Base-by-base conservation (phyloP, 345 rosid genomes). In the Bruguiera gymnorhiza region DNA sequence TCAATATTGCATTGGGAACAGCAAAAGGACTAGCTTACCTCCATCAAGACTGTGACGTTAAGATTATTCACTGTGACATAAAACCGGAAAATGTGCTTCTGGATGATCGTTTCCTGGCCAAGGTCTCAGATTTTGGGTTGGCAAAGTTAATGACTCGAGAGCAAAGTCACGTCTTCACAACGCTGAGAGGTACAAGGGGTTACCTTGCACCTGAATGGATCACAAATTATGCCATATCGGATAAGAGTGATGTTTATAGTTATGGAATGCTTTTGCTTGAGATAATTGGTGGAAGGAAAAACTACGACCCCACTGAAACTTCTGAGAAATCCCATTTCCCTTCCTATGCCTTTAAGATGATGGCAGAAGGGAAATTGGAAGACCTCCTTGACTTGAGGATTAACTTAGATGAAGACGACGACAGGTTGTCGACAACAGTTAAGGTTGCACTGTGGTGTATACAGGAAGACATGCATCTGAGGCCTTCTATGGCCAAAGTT, bases 161-260 rank as follows among this genome's bases (percentile, higher is more conserved):
- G 80, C 96, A 94, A 71, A 94, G 96, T 84, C 90, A 88, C 51
- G 96, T 94, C 2, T 89, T 91, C 84, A 91, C 96, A 2, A 94
- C 98, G 3, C 73, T 94, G 69, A 81, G 96, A 6, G 97, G 98
- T 71, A 94, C 98, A 19, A 80, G 98, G 55, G 98, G 98, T 18
- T 94, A 94, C 77, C 87, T 94, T 6, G 97, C 97, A 16, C 97
- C 97, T 0, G 97, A 94, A 55, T 94, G 97, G 98, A 86, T 94
- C 79, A 94, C 98, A 60, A 94, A 87, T 82, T 86, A 85, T 7
- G 98, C 95, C 0, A 94, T 94, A 75, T 94, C 97, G 0, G 98
- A 94, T 83, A 94, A 94, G 80, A 88, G 95, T 8, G 96, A 91
- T 69, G 96, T 94, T 10, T 94, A 91, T 70, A 91, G 98, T 84